Evolutionary conservation across 805 yeast genomes (phyloP).

Genomic region (Barnettozyma populi): DNA sequence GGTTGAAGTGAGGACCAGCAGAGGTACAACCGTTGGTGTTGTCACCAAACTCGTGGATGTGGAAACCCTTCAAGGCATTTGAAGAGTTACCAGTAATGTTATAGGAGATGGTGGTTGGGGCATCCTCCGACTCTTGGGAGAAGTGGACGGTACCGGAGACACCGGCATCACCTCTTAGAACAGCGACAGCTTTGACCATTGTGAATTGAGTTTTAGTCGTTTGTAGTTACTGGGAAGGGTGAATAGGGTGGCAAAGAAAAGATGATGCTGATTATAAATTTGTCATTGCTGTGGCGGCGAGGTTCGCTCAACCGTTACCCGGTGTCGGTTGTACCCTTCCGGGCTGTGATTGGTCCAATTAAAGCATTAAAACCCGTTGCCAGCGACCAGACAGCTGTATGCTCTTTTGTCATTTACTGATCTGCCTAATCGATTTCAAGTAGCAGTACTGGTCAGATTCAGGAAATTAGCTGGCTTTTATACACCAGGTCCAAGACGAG

Average conservation of each 20-base stretch:
- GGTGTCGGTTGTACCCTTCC: background rate
- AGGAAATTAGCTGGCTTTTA: background rate
- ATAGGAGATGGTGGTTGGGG: slow-evolving; percentile 82
- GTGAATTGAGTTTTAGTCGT: background rate
- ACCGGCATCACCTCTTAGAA: slow-evolving; percentile 89
- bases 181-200: slow-evolving; percentile 60
- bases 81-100: slow-evolving; percentile 87
- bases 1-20: slow-evolving; percentile 97
- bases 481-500: background rate
- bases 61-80: slow-evolving; percentile 93
- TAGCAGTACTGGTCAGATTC: background rate
- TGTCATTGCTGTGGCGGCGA: background rate
- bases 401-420: background rate
- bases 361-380: too few species aligned
- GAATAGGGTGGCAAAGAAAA: background rate
- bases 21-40: slow-evolving; percentile 98
- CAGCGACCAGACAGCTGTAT: background rate
- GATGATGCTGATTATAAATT: background rate
- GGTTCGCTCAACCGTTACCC: background rate
- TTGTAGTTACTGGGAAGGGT: background rate
- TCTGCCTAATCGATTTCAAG: background rate
- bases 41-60: slow-evolving; percentile 96
- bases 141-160: slow-evolving; percentile 85
- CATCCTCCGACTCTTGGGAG: slow-evolving; percentile 74
- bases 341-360: background rate